phyloP scores from a whole-genome alignment of 73 alveolate genomes.

The Blepharisma stoltei region DNA sequence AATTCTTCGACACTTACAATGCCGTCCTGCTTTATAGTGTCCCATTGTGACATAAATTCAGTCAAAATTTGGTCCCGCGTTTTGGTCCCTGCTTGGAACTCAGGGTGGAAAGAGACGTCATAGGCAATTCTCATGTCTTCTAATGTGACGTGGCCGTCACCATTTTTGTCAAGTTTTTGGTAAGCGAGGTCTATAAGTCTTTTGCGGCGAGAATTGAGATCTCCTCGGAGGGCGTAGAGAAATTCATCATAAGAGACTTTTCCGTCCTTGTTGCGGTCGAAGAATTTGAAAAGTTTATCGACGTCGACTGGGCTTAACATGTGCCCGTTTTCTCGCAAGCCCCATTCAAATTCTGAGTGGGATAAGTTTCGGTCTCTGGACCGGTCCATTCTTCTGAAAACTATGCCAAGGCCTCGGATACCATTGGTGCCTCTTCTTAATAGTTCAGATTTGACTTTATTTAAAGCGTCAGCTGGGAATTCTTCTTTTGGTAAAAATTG shows the following conservation, averaged over 20 bases:
- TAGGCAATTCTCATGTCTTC: conserved; percentile 43
- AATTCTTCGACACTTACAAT: conserved; percentile 72
- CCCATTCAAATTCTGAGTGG: conserved; percentile 62
- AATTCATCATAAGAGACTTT: conserved; percentile 70
- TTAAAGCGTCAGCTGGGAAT: background rate
- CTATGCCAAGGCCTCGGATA: conserved; percentile 57
- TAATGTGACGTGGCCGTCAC: conserved; percentile 41
- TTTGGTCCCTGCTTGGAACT: conserved; percentile 53
- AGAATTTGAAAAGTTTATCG: conserved; percentile 58
- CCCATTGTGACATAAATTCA: conserved; percentile 75
- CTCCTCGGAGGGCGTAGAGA: conserved; percentile 53
- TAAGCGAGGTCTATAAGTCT: conserved; percentile 37
- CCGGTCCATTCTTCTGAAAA: conserved; percentile 62
- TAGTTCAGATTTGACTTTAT: conserved; percentile 8
- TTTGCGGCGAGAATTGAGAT: conserved; percentile 41
- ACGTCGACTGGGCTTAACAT: conserved; percentile 46
- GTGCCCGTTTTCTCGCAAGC: conserved; percentile 65
- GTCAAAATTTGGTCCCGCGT: conserved; percentile 46
- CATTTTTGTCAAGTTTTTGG: conserved; percentile 43
- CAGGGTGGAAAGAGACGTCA: conserved; percentile 53
- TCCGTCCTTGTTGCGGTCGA: conserved; percentile 71
- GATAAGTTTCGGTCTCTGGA: conserved; percentile 41
- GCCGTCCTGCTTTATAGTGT: conserved; percentile 50
- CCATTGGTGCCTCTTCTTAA: conserved; percentile 56
- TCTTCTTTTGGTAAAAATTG: background rate